Percentiles rank a stretch among this genome's conserved stretches.
These are phyloP conservation scores for Drechslerella stenobrocha DNA, from an alignment of 2,329 filamentous ascomycete genomes.

Conservation along the genomic window DNA sequence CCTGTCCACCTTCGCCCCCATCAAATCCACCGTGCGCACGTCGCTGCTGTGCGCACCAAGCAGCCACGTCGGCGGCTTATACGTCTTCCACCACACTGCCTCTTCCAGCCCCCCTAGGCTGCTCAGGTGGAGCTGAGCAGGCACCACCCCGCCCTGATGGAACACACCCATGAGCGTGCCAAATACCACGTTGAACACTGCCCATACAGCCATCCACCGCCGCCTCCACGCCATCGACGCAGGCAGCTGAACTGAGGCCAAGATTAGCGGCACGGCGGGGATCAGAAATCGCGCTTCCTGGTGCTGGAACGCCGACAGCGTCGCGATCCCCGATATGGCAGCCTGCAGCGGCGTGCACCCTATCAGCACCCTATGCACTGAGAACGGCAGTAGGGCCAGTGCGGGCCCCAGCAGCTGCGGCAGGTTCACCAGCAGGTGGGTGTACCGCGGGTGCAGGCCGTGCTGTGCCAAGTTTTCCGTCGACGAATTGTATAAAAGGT, in stretches of 20 bases:
- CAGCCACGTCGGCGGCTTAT: slow-evolving; percentile 61
- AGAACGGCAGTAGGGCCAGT: slow-evolving; percentile 57
- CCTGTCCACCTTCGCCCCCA: slow-evolving; percentile 58
- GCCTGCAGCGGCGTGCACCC: slow-evolving; percentile 48
- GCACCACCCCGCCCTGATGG: slow-evolving; percentile 62
- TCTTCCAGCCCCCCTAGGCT: slow-evolving; percentile 54
- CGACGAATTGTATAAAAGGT: slow-evolving; percentile 60
- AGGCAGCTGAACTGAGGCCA: slow-evolving; percentile 59
- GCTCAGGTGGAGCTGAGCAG: slow-evolving; percentile 59
- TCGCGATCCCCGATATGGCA: slow-evolving; percentile 50
- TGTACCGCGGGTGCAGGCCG: slow-evolving; percentile 61
- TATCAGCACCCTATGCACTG: slow-evolving; percentile 17
- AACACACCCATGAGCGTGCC: slow-evolving; percentile 61
- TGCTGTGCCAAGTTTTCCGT: slow-evolving; percentile 60
- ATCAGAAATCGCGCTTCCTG: slow-evolving; percentile 62
- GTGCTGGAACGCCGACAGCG: slow-evolving; percentile 55
- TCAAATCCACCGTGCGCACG: slow-evolving; percentile 57
- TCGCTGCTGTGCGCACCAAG: slow-evolving; percentile 56
- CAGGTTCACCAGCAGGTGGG: slow-evolving; percentile 61
- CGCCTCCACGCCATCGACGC: slow-evolving; percentile 52
- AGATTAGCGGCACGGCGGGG: slow-evolving; percentile 60
- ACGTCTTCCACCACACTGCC: slow-evolving; percentile 63
- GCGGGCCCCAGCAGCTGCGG: slow-evolving; percentile 62
- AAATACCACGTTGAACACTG: slow-evolving; percentile 59
- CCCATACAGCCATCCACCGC: slow-evolving; percentile 58